Base-by-base conservation (phyloP, 768 basidiomycete species). In the Russula abietina region DNA sequence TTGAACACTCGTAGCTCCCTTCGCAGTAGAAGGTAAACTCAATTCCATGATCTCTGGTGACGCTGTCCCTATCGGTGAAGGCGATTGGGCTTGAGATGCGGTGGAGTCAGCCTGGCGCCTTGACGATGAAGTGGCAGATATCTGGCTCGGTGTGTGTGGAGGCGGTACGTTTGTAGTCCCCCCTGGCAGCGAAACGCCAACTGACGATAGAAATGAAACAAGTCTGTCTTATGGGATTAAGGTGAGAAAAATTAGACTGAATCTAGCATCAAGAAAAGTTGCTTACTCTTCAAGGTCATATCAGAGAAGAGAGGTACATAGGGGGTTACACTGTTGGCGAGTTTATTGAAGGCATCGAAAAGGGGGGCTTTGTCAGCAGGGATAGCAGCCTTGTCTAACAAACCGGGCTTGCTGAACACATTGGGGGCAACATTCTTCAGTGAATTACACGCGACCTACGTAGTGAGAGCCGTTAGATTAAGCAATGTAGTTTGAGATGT, bases 151-250 rank as follows among this genome's bases (percentile, higher is more conserved):
- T 26, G 53, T 14, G 30, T 55, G 24, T 26, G 36, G n/a, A 26
- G 58, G 51, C 11, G 24, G 26, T n/a, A 16, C 14, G 22, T 32
- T 9, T 17, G 28, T 46, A 7, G 45, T 24, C 5, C 1, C 24
- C 4, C 30, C 22, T n/a, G 26, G 53, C 26, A 50, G 17, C 12
- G 32, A 26, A 38, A 64, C 2, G 24, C 54, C 58, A 10, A 60
- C n/a, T 11, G 63, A 60, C 5, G 54, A 60, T 19, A 64, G 53
- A 46, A 64, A 30, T 9, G 22, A 55, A 28, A 50, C 3, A 14
- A 64, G 54, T 56, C 63, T 60, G 54, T 38, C 63, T 64, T 60
- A 56, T 39, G 17, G 26, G 19, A 26, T 50, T 26, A 28, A 60
- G 45, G 32, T 64, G 38, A 64, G 54, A 8, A 41, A 41, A 11